Conservation (phyloP, 345 rosid species). For the Sapria himalayana region DNA sequence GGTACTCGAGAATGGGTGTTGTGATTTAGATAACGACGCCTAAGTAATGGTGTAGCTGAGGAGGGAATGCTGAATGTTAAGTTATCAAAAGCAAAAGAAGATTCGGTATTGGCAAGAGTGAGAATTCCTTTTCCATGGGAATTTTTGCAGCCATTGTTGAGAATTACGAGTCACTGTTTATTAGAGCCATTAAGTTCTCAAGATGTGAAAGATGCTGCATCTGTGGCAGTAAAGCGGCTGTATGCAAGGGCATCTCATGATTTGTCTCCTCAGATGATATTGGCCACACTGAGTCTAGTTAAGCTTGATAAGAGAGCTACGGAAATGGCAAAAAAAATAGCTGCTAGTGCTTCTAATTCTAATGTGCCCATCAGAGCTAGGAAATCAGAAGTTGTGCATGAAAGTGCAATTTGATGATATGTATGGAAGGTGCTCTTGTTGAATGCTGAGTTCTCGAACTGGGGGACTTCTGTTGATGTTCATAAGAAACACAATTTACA, state of each 20-base stretch:
- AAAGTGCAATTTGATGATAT: no score
- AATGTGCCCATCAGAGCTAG: slow-evolving; percentile 49
- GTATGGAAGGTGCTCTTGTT: no score
- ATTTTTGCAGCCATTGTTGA: slow-evolving; percentile 51
- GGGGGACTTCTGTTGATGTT: no score
- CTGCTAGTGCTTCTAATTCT: slow-evolving; percentile 10
- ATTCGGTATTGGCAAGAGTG: slow-evolving; percentile 22
- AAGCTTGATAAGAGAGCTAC: slow-evolving; percentile 62
- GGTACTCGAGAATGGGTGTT: slow-evolving; percentile 10
- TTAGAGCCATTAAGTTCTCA: slow-evolving; percentile 54
- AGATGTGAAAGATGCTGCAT: slow-evolving; percentile 64
- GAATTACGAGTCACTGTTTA: slow-evolving; percentile 73
- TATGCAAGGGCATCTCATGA: slow-evolving; percentile 92
- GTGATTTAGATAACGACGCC: no score
- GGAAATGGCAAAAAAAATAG: slow-evolving; percentile 23
- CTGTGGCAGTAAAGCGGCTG: slow-evolving; percentile 50
- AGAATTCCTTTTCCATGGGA: slow-evolving; percentile 94
- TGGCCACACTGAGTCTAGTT: slow-evolving; percentile 65
- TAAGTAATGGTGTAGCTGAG: slow-evolving; percentile 14
- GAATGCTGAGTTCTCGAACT: no score
- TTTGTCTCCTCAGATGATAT: slow-evolving; percentile 66
- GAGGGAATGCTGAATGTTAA: no score
- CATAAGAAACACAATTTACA: no score
- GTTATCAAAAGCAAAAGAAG: slow-evolving; percentile 7
- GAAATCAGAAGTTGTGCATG: slow-evolving; percentile 78